These are phyloP conservation scores for Ascochyta rabiei DNA, from an alignment of 2,329 filamentous ascomycete genomes.

Conservation along the genomic window DNA sequence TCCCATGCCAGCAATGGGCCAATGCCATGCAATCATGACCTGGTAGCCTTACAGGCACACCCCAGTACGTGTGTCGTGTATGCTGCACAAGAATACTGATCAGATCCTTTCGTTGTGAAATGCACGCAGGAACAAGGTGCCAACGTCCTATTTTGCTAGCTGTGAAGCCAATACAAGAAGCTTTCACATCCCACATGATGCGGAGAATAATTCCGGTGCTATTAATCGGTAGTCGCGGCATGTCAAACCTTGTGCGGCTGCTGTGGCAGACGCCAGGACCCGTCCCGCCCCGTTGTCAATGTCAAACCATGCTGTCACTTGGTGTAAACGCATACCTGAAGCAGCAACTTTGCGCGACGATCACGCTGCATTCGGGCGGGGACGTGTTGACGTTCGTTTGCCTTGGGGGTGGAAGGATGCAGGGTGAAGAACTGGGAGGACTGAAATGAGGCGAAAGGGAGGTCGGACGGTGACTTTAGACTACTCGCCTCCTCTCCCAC, in stretches of 20 bases:
- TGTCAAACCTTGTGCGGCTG: not conserved
- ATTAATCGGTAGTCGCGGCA: not conserved
- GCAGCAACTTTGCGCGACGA: constrained; percentile 1
- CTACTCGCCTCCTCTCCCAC: not conserved
- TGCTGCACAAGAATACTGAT: too few relatives aligned
- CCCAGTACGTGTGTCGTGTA: constrained; percentile 8
- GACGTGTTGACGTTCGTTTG: constrained; percentile 11
- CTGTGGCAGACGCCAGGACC: not conserved
- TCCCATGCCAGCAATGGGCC: not conserved
- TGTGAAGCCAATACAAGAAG: not conserved
- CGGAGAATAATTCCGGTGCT: not conserved
- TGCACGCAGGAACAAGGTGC: too few relatives aligned
- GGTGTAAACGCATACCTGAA: not conserved
- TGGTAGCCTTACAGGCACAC: constrained; percentile 2
- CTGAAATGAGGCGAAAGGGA: constrained; percentile 8
- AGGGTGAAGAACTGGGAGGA: constrained; percentile 2
- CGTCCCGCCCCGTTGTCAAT: constrained; percentile 13
- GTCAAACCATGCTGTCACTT: constrained; percentile 9
- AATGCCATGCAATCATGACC: not conserved
- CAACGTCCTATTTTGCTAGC: not conserved
- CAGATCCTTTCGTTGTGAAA: too few relatives aligned
- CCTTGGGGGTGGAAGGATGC: constrained; percentile 8
- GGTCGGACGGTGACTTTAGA: not conserved
- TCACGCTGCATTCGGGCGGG: not conserved
- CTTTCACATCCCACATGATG: not conserved